Evolutionary conservation across 2,329 filamentous ascomycete genomes (phyloP).

Genomic region (Fusarium sp.): DNA sequence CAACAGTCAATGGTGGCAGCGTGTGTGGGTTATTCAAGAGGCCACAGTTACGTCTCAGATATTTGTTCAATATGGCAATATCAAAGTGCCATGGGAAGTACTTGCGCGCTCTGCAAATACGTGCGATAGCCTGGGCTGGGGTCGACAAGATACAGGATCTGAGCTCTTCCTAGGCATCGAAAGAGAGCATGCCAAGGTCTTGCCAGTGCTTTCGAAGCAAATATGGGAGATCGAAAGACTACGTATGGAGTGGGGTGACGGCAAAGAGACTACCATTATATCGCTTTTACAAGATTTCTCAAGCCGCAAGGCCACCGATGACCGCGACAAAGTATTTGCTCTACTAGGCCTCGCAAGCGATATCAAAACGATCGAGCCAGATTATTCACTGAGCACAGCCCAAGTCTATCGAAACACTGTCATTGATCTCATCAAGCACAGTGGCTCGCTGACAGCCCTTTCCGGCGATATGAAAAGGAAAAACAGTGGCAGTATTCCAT

Average conservation of each 20-base stretch:
- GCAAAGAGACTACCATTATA: fast-evolving
- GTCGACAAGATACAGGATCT: neutral
- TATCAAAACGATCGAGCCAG: fast-evolving
- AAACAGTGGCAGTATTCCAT: neutral
- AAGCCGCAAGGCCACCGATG: neutral
- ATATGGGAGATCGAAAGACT: neutral
- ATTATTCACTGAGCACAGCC: neutral
- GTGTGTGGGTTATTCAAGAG: neutral
- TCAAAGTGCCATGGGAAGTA: neutral
- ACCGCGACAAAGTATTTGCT: neutral
- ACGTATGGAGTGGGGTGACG: neutral
- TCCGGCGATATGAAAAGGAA: neutral
- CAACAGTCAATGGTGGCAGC: neutral
- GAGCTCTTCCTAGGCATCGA: neutral
- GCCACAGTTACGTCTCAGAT: neutral
- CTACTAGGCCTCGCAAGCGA: neutral
- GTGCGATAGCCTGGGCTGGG: neutral
- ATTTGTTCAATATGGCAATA: neutral
- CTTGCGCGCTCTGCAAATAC: neutral
- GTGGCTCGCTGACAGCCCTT: neutral
- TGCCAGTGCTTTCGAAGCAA: neutral
- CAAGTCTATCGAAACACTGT: neutral
- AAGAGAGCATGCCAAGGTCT: neutral
- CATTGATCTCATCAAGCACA: neutral
- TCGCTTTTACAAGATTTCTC: neutral